A percentile compares a stretch with the other conserved stretches of the same genome.
Conservation (phyloP, 164 flowering plant species). For the Buxus sempervirens region DNA sequence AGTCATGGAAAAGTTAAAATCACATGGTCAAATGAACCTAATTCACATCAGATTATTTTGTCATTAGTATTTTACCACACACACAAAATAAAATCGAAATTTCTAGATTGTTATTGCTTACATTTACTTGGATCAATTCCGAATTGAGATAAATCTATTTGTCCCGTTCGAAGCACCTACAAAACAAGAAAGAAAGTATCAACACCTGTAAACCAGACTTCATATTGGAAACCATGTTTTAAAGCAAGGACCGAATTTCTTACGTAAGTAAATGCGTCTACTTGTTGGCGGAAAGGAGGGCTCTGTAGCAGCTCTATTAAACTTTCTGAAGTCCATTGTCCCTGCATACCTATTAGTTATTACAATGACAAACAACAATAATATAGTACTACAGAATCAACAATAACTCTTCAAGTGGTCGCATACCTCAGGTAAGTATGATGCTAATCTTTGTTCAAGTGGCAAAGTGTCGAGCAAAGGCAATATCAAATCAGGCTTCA, state of each 20-base stretch:
- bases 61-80: too few species aligned
- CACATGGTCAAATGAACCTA: too few species aligned
- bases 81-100: too few species aligned
- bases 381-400: neutral
- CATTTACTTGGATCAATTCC: constrained; percentile 98
- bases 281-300: constrained; percentile 94
- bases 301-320: constrained; percentile 84
- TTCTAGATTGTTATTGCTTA: constrained; percentile 30
- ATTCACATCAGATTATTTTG: too few species aligned
- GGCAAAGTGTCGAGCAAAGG: constrained; percentile 73
- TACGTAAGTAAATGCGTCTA: constrained; percentile 93
- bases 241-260: constrained; percentile 19
- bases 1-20: neutral
- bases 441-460: constrained; percentile 54
- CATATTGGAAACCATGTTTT: neutral
- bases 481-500: constrained; percentile 80
- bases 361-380: constrained; percentile 11
- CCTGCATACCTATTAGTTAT: constrained; percentile 43
- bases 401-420: neutral
- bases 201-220: neutral
- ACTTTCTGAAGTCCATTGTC: constrained; percentile 66
- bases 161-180: constrained; percentile 93
- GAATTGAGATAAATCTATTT: constrained; percentile 90
- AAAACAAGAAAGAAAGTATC: neutral
- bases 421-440: constrained; percentile 88